Conservation (phyloP, 768 basidiomycete species). For the Russula sp. region DNA sequence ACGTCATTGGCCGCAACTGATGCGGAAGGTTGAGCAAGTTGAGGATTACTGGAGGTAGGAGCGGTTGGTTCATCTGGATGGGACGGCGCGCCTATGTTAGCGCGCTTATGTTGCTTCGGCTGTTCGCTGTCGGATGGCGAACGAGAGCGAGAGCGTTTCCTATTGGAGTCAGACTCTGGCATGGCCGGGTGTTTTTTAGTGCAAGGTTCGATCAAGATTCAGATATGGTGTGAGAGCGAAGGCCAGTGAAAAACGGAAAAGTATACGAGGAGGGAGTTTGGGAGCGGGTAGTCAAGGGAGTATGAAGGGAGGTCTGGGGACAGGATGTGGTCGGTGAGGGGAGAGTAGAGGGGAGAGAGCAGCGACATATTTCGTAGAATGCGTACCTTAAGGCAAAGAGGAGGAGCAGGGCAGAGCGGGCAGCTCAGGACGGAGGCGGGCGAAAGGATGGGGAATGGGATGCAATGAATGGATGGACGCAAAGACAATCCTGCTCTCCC, state of each 20-base stretch:
- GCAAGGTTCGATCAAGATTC: slow-evolving; percentile 31
- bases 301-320: slow-evolving; percentile 22
- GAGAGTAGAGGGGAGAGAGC: slow-evolving; percentile 27
- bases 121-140: slow-evolving; percentile 76
- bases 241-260: slow-evolving; percentile 27
- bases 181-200: slow-evolving; percentile 44
- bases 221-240: slow-evolving; percentile 29
- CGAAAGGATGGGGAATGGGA: neutral
- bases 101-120: slow-evolving; percentile 74
- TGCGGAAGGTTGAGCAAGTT: slow-evolving; percentile 31
- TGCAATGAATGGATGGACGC: neutral
- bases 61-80: slow-evolving; percentile 34
- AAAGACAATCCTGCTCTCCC: neutral
- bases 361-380: slow-evolving; percentile 14
- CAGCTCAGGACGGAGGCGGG: neutral
- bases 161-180: slow-evolving; percentile 80
- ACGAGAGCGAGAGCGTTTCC: slow-evolving; percentile 83
- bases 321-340: slow-evolving; percentile 25
- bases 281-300: slow-evolving; percentile 18
- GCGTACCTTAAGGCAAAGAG: slow-evolving; percentile 16
- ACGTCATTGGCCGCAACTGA: slow-evolving; percentile 46
- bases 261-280: slow-evolving; percentile 23
- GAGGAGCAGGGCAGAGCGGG: neutral
- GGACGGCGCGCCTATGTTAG: slow-evolving; percentile 67
- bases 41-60: slow-evolving; percentile 38